Evolutionary conservation across 805 yeast species (phyloP), one percentile per base, ranked within the genome.

Genomic region (Dipodascus geniculatus): DNA sequence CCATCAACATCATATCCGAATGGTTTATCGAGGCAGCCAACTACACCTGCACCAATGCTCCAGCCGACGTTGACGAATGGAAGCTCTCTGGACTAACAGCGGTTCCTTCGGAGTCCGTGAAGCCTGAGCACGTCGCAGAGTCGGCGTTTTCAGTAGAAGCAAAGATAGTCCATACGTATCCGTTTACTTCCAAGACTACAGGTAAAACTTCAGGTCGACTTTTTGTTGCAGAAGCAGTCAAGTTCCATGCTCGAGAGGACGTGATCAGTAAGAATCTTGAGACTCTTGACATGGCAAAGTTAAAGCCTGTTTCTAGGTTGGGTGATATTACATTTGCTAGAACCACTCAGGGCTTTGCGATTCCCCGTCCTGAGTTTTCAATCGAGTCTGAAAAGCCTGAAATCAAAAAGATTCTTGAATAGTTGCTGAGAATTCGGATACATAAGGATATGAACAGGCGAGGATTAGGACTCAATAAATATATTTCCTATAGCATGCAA

Each of bases 21-120:
- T 81, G 83, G 84, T 78, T 80, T 57, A 65, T 75, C 23, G 85
- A 81, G 56, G 85, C 85, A 22, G 83, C 85, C 6, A 80, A 82
- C 61, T 74, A 66, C 55, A 64, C 78, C 11, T 65, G 75, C 19
- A 70, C 69, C 24, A 65, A 72, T 57, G 72, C 80, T 1, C 85
- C 85, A 2, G 48, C 61, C 0, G 77, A 68, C 2, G 70, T 74
- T 16, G 77, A 75, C 57, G 87, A 81, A 63, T 82, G 82, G 80
- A 68, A 73, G 53, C 62, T 78, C 42, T 61, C 75, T 20, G 85
- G 85, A 0, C 67, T 81, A 55, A 77, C 82, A 1, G 77, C 77
- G 2, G 56, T 64, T 14, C 60, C 66, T 2, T 76, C 83, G 0
- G 59, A 60, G 0, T 61, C 65, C 8, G 85, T 82, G 47, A 72